phyloP scores from a whole-genome alignment of 306 rosid species.

The Fragaria iinumae region DNA sequence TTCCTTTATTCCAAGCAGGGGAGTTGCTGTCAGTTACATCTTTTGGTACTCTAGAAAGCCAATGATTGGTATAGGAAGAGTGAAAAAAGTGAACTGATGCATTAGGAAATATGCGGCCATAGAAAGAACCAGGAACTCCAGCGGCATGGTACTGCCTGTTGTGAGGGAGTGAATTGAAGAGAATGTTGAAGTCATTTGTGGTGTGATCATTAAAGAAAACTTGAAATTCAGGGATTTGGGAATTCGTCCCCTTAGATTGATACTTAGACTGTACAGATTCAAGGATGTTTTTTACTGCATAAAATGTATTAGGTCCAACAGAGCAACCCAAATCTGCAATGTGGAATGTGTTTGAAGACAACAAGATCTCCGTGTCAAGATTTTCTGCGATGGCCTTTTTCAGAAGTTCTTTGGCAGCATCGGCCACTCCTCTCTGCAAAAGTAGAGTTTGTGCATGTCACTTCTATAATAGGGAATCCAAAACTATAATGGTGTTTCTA shows the following conservation, averaged over 20 bases:
- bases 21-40: slow-evolving; percentile 11
- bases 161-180: slow-evolving; percentile 29
- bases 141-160: slow-evolving; percentile 24
- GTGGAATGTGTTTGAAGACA: slow-evolving; percentile 11
- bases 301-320: slow-evolving; percentile 40
- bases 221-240: slow-evolving; percentile 25
- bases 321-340: slow-evolving; percentile 51
- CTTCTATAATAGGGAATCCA: not conserved
- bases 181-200: slow-evolving; percentile 43
- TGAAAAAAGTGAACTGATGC: slow-evolving; percentile 11
- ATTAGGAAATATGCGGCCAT: not conserved
- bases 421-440: slow-evolving; percentile 5
- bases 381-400: slow-evolving; percentile 21
- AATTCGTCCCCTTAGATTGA: not conserved
- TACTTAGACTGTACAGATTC: slow-evolving; percentile 22
- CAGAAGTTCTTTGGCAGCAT: slow-evolving; percentile 14
- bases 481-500: too few relatives aligned
- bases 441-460: not conserved
- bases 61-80: not conserved
- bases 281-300: slow-evolving; percentile 27
- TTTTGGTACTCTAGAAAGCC: slow-evolving; percentile 27
- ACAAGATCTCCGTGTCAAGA: slow-evolving; percentile 14
- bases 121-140: slow-evolving; percentile 38
- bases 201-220: slow-evolving; percentile 38
- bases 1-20: slow-evolving; percentile 32